Base-by-base conservation (phyloP, 2,329 filamentous ascomycete genomes). In the Aspergillus ochraceus region DNA sequence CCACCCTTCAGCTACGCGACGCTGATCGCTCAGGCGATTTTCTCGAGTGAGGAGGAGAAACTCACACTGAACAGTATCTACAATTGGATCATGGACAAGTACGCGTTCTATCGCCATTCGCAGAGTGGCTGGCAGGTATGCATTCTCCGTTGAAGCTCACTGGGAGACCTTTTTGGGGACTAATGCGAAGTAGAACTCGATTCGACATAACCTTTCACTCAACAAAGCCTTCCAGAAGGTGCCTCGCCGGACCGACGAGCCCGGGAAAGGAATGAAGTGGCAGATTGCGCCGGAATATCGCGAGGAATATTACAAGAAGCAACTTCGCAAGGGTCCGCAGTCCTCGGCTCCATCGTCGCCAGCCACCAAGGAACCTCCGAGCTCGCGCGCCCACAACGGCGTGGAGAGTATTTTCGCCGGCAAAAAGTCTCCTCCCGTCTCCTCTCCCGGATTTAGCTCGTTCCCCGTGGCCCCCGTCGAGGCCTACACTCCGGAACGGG, bases 201-300 rank as follows among this genome's bases (percentile, higher is more conserved):
- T 99, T 66, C 89, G 95, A 12, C 95, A 99, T 74, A 99, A 99
- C 68, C 78, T 99, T 14, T 98, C 95, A 1, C 79, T 99, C 47
- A 98, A 96, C 76, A 97, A 97, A 74, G 88, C 90, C 0, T 99
- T 99, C 71, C 88, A 92, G 68, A 99, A 99, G 76, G 90, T 97
- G 9, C 90, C 95, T 3, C 88, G 95, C 51, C 89, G 91, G 17
- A 97, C 92, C 0, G 92, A 98, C 68, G 95, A 99, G 74, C 95
- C 95, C 22, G 95, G 95, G 12, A 99, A 99, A 75, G 95, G 95
- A 29, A 98, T 97, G 92, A 98, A 98, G 74, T 99, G 95, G 95
- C 91, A 94, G 76, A 93, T 99, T 70, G 88, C 91, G 4, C 84
- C 90, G 1, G 91, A 96, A 64, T 85, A 89, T 65, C 88, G 90